A percentile compares a stretch with the other conserved stretches of the same genome.
Evolutionary conservation across 305 asterid genomes (phyloP).

Genomic region (Solanum hybrid): DNA sequence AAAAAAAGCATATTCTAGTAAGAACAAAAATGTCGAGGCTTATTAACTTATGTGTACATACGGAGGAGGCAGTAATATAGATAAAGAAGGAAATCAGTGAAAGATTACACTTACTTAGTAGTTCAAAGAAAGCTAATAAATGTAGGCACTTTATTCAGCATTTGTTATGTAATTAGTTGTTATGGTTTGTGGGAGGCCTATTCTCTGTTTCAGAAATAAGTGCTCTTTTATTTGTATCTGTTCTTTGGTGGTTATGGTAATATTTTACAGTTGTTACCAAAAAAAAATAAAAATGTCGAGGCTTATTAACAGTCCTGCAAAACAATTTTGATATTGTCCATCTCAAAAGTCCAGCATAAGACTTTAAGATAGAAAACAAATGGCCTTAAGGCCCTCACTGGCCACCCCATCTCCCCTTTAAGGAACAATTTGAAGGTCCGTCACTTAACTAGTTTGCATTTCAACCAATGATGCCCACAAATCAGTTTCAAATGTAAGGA

Average conservation of each 20-base stretch:
- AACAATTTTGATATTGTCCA: neutral
- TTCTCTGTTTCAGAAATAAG: too few relatives aligned
- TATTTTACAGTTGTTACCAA: too few relatives aligned
- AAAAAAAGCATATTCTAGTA: neutral
- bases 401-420: neutral
- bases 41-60: neutral
- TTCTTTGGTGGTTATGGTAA: too few relatives aligned
- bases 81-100: too few relatives aligned
- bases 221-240: too few relatives aligned
- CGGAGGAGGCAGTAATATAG: too few relatives aligned
- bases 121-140: too few relatives aligned
- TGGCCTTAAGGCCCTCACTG: neutral
- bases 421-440: neutral
- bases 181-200: too few relatives aligned
- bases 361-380: neutral
- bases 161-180: too few relatives aligned
- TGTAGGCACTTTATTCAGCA: too few relatives aligned
- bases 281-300: neutral
- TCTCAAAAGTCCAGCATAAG: neutral
- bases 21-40: neutral
- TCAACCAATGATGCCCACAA: neutral
- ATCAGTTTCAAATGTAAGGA: neutral
- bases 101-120: too few relatives aligned
- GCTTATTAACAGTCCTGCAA: neutral
- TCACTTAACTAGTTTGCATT: neutral